Conservation (phyloP, 2,329 filamentous ascomycete genomes). For the Endocalyx cinctus region DNA sequence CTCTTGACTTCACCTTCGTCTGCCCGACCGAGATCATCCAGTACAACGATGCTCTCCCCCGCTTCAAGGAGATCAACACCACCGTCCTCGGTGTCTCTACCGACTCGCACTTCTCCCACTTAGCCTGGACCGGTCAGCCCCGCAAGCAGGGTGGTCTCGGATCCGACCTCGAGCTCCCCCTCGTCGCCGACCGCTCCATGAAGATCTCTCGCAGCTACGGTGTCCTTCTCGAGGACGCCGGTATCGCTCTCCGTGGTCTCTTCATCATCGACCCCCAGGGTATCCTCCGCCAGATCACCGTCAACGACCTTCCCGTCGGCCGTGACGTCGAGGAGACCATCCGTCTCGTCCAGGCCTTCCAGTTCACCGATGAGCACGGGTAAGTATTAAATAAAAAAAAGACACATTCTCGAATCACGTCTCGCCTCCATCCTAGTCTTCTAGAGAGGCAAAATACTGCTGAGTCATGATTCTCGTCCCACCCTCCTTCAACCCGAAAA, state of each 20-base stretch:
- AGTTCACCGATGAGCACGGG: constrained; percentile 83
- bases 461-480: no score
- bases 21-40: constrained; percentile 64
- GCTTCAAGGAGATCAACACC: constrained; percentile 56
- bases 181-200: constrained; percentile 59
- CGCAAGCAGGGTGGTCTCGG: constrained; percentile 60
- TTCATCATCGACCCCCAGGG: constrained; percentile 65
- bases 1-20: constrained; percentile 65
- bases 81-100: constrained; percentile 57
- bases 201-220: constrained; percentile 58
- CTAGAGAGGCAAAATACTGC: no score
- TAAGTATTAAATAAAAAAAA: no score
- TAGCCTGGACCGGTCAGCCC: constrained; percentile 54
- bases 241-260: constrained; percentile 57
- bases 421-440: no score
- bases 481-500: no score
- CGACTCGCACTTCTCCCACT: constrained; percentile 53
- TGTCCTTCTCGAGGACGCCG: constrained; percentile 60
- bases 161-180: constrained; percentile 53
- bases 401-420: no score
- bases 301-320: constrained; percentile 62
- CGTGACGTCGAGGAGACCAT: constrained; percentile 61
- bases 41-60: constrained; percentile 56
- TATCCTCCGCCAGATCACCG: constrained; percentile 56
- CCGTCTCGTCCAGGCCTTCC: constrained; percentile 67